Conservation (phyloP, 768 basidiomycete species). For the Pleurotus platypus region DNA sequence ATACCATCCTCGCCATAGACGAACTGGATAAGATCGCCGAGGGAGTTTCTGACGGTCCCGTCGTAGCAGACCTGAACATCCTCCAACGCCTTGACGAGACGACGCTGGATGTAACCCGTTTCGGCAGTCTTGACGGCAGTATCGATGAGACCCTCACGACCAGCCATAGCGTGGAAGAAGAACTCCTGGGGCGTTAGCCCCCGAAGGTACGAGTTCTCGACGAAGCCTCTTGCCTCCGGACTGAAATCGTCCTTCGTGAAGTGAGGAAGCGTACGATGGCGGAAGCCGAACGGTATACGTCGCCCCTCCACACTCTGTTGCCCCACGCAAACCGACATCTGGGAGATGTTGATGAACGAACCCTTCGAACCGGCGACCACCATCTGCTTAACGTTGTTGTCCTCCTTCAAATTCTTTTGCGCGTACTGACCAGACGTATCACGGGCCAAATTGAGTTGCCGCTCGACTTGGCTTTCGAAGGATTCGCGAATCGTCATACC, state of each 20-base stretch:
- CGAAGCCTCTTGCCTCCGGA: slow-evolving; percentile 96
- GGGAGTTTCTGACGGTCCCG: slow-evolving; percentile 95
- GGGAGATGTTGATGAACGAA: slow-evolving; percentile 99
- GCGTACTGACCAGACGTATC: slow-evolving; percentile 94
- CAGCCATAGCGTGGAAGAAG: slow-evolving; percentile 99
- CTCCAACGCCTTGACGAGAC: slow-evolving; percentile 96
- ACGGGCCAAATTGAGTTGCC: slow-evolving; percentile 90
- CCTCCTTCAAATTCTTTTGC: slow-evolving; percentile 96
- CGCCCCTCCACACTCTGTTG: slow-evolving; percentile 98
- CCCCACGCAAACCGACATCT: slow-evolving; percentile 99
- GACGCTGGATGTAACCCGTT: slow-evolving; percentile 98
- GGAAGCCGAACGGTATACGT: slow-evolving; percentile 97
- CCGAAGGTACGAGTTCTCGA: slow-evolving; percentile 97
- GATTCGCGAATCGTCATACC: slow-evolving; percentile 99
- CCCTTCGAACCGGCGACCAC: slow-evolving; percentile 98
- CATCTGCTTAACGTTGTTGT: slow-evolving; percentile 99
- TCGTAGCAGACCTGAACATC: slow-evolving; percentile 98
- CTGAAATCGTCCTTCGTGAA: slow-evolving; percentile 99
- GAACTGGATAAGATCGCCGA: slow-evolving; percentile 95
- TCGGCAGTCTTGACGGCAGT: slow-evolving; percentile 99
- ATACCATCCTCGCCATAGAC: slow-evolving; percentile 98
- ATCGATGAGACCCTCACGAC: slow-evolving; percentile 98
- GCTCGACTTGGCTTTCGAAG: slow-evolving; percentile 90
- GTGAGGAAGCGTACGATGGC: slow-evolving; percentile 93
- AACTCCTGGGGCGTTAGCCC: slow-evolving; percentile 97